A percentile compares a stretch with the other conserved stretches of the same genome.
These are phyloP conservation scores for Gnetum montanum DNA, from an alignment of 75 land plant genomes.

Conservation along the genomic window DNA sequence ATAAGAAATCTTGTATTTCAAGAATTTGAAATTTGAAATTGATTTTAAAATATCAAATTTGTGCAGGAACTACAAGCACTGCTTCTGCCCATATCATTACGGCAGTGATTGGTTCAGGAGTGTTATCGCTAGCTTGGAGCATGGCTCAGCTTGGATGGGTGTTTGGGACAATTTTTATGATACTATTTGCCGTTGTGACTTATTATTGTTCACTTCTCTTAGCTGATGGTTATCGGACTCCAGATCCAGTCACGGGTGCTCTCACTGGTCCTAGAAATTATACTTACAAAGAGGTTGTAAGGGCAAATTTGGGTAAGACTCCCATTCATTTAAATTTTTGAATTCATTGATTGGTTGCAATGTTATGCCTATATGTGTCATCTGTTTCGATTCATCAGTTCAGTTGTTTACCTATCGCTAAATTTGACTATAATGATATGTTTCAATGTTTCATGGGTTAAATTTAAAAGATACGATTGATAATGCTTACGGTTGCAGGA, in stretches of 20 bases:
- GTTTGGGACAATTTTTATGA: slow-evolving; percentile 42
- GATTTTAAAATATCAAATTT: too few species aligned
- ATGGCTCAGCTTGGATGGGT: slow-evolving; percentile 82
- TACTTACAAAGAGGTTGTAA: slow-evolving; percentile 62
- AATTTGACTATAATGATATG: too few species aligned
- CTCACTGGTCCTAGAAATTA: slow-evolving; percentile 56
- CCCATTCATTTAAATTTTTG: neutral
- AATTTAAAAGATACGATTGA: too few species aligned
- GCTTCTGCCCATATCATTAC: slow-evolving; percentile 83
- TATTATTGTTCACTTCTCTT: slow-evolving; percentile 51
- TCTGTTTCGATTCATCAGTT: too few species aligned
- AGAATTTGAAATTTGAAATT: too few species aligned
- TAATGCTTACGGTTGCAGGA: too few species aligned
- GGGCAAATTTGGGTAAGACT: slow-evolving; percentile 55
- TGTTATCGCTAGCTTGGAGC: slow-evolving; percentile 77
- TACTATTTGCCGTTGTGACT: slow-evolving; percentile 56
- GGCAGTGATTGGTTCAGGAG: slow-evolving; percentile 90
- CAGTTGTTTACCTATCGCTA: too few species aligned
- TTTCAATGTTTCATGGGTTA: too few species aligned
- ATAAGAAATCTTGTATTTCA: too few species aligned
- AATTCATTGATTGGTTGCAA: neutral
- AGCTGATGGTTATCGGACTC: slow-evolving; percentile 61
- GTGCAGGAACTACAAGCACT: slow-evolving; percentile 53
- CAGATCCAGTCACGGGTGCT: slow-evolving; percentile 56
- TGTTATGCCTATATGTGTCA: too few species aligned